These are phyloP conservation scores for Bryoglossum gracile DNA, from an alignment of 495 filamentous ascomycete genomes.

Conservation along the genomic window DNA sequence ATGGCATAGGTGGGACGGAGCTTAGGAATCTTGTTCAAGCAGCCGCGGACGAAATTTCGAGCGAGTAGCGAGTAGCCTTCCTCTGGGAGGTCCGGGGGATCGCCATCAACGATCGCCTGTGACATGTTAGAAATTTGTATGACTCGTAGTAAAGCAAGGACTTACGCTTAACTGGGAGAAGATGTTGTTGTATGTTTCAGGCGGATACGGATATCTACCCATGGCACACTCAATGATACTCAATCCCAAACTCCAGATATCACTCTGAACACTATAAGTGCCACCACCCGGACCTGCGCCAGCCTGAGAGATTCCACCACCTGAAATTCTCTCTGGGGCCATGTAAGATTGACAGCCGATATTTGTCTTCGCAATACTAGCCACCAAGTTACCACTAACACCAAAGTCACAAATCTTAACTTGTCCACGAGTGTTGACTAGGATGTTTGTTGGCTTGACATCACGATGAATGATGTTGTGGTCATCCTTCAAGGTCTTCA, in stretches of 20 bases:
- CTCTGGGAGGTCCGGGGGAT: slow-evolving; percentile 76
- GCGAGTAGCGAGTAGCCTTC: slow-evolving; percentile 73
- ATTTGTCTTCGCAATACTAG: slow-evolving; percentile 97
- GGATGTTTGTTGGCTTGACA: slow-evolving; percentile 97
- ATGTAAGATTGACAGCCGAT: slow-evolving; percentile 99
- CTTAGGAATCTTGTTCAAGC: slow-evolving; percentile 87
- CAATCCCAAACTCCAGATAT: slow-evolving; percentile 94
- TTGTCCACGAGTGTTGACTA: slow-evolving; percentile 83
- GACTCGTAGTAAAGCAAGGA: too few relatives aligned
- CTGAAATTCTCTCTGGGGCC: slow-evolving; percentile 92
- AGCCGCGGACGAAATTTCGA: slow-evolving; percentile 79
- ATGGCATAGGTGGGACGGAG: slow-evolving; percentile 85
- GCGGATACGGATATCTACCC: slow-evolving; percentile 93
- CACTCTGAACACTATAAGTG: slow-evolving; percentile 95
- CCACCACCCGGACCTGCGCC: slow-evolving; percentile 66
- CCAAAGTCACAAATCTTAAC: slow-evolving; percentile 99
- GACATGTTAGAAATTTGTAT: slow-evolving; percentile 21
- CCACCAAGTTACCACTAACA: slow-evolving; percentile 92
- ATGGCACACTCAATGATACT: slow-evolving; percentile 96
- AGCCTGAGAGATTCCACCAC: slow-evolving; percentile 71
- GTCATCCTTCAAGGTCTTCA: slow-evolving; percentile 92
- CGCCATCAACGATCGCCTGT: slow-evolving; percentile 95
- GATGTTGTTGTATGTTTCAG: slow-evolving; percentile 97
- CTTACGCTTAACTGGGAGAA: slow-evolving; percentile 96
- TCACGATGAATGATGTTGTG: slow-evolving; percentile 99